Percentiles rank a stretch among this genome's conserved stretches.
Conservation (phyloP, 768 basidiomycete genomes). For the Mycena indigotica region DNA sequence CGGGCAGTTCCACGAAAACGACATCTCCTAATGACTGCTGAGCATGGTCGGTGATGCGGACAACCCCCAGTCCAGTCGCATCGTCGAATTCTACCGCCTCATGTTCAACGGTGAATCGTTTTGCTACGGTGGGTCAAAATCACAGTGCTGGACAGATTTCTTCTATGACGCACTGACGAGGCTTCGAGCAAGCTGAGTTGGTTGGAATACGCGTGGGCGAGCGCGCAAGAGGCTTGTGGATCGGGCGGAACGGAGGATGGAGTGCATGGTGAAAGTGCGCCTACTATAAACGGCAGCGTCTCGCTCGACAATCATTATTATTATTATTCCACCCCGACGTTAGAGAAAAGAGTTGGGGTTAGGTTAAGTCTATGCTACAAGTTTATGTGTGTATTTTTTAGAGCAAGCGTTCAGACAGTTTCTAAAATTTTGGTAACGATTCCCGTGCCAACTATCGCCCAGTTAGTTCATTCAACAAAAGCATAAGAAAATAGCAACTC, state of each 20-base stretch:
- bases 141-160: not conserved
- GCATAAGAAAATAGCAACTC: conserved; percentile 31
- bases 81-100: conserved; percentile 85
- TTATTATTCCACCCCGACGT: conserved; percentile 19
- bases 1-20: conserved; percentile 92
- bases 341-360: conserved; percentile 18
- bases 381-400: no score
- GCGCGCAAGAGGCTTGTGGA: conserved; percentile 23
- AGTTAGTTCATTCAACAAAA: conserved; percentile 10
- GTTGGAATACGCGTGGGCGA: conserved; percentile 27
- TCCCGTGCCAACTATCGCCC: conserved; percentile 82
- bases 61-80: conserved; percentile 70
- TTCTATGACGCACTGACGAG: conserved; percentile 57
- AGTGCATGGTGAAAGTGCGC: not conserved
- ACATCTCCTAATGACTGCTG: conserved; percentile 93
- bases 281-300: not conserved
- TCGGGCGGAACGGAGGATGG: conserved; percentile 35
- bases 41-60: conserved; percentile 91
- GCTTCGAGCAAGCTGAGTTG: conserved; percentile 45
- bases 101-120: conserved; percentile 84
- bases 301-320: not conserved
- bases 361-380: conserved; percentile 22
- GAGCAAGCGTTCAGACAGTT: conserved; percentile 28
- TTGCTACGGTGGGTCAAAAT: conserved; percentile 52
- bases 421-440: conserved; percentile 85